These are phyloP conservation scores for Dorcoceras hygrometricum DNA, from an alignment of 257 asterid species.

Conservation along the genomic window DNA sequence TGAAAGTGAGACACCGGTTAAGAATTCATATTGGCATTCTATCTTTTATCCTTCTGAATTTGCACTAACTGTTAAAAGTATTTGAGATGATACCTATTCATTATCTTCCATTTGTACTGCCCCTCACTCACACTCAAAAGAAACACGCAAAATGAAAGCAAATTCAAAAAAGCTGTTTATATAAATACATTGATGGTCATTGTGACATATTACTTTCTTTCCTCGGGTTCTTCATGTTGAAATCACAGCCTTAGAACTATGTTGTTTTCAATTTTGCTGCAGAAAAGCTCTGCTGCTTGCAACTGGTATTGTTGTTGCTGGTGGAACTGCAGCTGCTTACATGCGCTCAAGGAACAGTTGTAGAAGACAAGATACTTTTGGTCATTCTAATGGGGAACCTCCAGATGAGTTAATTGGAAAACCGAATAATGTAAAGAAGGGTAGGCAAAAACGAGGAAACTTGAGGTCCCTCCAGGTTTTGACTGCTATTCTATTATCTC, in stretches of 20 bases:
- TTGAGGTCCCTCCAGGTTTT: slow-evolving; percentile 85
- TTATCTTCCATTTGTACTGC: not conserved
- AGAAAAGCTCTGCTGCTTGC: slow-evolving; percentile 85
- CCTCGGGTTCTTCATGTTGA: slow-evolving; percentile 9
- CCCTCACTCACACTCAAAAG: not conserved
- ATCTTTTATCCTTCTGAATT: slow-evolving; percentile 7
- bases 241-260: not conserved
- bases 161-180: not conserved
- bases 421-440: slow-evolving; percentile 53
- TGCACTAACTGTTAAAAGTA: slow-evolving; percentile 16
- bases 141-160: not conserved
- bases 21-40: not conserved
- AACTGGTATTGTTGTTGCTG: slow-evolving; percentile 82
- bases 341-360: slow-evolving; percentile 55
- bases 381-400: slow-evolving; percentile 50
- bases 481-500: slow-evolving; percentile 84
- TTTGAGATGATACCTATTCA: not conserved
- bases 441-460: slow-evolving; percentile 79
- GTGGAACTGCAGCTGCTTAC: slow-evolving; percentile 92
- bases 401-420: slow-evolving; percentile 42
- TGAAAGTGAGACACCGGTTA: slow-evolving; percentile 14
- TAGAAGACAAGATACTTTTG: slow-evolving; percentile 37
- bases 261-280: slow-evolving; percentile 25
- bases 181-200: not conserved
- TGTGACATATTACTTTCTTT: not conserved